phyloP scores from a whole-genome alignment of 116 monocot species.

The Phalaenopsis hybrid region DNA sequence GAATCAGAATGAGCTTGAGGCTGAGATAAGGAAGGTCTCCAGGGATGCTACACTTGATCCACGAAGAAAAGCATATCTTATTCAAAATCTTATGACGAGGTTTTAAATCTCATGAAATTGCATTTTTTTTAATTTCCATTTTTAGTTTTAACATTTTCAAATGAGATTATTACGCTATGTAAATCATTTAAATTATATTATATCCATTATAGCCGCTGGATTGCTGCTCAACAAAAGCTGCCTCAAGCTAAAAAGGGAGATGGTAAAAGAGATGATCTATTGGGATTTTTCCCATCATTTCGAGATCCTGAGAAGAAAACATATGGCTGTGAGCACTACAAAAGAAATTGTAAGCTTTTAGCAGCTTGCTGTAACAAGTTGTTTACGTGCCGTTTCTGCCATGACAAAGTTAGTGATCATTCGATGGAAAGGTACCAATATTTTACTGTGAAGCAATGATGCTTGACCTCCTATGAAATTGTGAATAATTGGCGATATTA shows the following conservation, averaged over 20 bases:
- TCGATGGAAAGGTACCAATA: constrained; percentile 82
- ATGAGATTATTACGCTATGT: background rate
- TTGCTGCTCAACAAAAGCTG: constrained; percentile 95
- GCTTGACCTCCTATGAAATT: background rate
- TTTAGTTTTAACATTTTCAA: background rate
- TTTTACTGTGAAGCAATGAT: background rate
- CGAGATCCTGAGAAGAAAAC: constrained; percentile 66
- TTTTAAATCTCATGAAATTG: constrained; percentile 18
- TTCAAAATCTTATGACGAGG: constrained; percentile 99
- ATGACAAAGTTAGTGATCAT: constrained; percentile 99
- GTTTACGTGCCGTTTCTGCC: constrained; percentile 95
- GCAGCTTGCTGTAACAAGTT: constrained; percentile 95
- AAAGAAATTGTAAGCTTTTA: constrained; percentile 91
- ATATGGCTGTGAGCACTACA: constrained; percentile 97
- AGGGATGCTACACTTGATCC: constrained; percentile 93
- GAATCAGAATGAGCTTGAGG: constrained; percentile 97
- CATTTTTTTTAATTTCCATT: background rate
- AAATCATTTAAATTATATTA: background rate
- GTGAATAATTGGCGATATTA: background rate
- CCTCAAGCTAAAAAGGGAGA: constrained; percentile 42
- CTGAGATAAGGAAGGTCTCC: constrained; percentile 85
- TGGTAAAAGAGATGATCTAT: constrained; percentile 26
- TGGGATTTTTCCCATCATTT: constrained; percentile 79
- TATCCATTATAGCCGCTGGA: constrained; percentile 70
- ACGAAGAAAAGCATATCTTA: constrained; percentile 90